Evolutionary conservation across 495 filamentous ascomycete genomes (phyloP), one percentile per base, ranked within the genome.

Genomic region (Oleoguttula mirabilis): DNA sequence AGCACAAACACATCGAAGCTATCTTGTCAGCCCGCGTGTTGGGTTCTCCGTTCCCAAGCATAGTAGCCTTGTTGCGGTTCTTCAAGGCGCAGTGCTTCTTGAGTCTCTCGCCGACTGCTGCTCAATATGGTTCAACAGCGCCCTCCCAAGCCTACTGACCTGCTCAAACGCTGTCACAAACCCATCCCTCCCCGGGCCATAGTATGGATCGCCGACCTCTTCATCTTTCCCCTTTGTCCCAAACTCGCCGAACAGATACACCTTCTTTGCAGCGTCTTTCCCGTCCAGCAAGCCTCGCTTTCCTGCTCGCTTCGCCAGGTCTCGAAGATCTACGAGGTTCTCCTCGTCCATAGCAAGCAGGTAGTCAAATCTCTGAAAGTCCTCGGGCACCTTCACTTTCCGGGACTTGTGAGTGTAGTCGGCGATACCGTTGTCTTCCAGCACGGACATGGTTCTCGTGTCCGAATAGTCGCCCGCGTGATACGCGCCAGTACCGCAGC

Each of bases 281-380:
- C 52, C 54, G 35, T 55, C 61, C 33, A 33, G 69, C 71, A 57
- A 68, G 66, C 51, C 63, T 51, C 54, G 60, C 60, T 63, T 62
- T 15, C 77, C 62, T 39, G 71, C 69, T 36, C 73, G 67, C 37
- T 67, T 64, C 48, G 67, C 61, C 51, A 80, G 58, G 21, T 75
- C 66, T 47, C 76, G 51, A 46, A 95, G 60, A 52, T 94, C 77
- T 23, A 66, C 61, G 8, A 88, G 61, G 57, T 95, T 96, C n/a
- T 73, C 67, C 23, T 79, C 67, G 58, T 96, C 90, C 90, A 98
- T 98, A 30, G 84, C 88, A 38, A 98, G 70, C 41, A 98, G 76
- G 56, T 88, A 98, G 59, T 96, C 86, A 54, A 94, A 96, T 4
- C 72, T 70, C 17, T 72, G 58, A 52, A 96, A 94, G 60, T 98